Conservation (phyloP, 2,329 filamentous ascomycete genomes). For the Elsinoe arachidis region DNA sequence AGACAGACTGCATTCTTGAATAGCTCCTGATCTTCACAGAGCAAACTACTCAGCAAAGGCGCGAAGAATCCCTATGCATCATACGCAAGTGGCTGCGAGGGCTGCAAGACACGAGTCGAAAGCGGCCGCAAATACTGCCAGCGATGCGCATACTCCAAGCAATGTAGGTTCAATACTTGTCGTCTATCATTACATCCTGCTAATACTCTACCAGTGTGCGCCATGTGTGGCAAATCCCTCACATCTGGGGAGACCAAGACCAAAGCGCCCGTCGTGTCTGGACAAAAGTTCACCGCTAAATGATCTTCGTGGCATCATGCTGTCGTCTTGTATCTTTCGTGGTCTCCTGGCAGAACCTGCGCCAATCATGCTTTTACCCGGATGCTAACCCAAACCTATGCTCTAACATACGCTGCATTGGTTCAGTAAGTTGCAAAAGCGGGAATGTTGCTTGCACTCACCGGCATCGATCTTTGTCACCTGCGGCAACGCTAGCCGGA, state of each 20-base stretch:
- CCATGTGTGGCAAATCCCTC: constrained; percentile 53
- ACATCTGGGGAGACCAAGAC: constrained; percentile 34
- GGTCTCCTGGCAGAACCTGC: background rate
- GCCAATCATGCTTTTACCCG: background rate
- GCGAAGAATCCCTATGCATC: constrained; percentile 59
- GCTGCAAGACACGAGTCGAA: constrained; percentile 56
- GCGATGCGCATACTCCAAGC: constrained; percentile 53
- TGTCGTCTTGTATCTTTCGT: background rate
- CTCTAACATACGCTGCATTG: constrained; percentile 8
- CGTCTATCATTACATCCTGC: background rate
- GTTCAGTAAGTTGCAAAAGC: background rate
- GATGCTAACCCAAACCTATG: background rate
- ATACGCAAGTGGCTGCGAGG: constrained; percentile 52
- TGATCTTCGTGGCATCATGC: constrained; percentile 24
- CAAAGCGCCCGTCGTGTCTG: constrained; percentile 48
- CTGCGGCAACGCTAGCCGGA: constrained; percentile 77
- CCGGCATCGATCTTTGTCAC: constrained; percentile 93
- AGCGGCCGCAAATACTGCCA: constrained; percentile 54
- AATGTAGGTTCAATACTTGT: constrained; percentile 38
- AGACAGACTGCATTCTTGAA: background rate
- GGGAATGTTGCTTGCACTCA: constrained; percentile 47
- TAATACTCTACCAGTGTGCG: constrained; percentile 40
- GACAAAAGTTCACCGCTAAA: constrained; percentile 56
- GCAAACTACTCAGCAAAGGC: constrained; percentile 54
- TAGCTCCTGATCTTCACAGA: constrained; percentile 32